These are phyloP conservation scores for Nitzschia putrida DNA, from an alignment of 108 stramenopile species.

Conservation along the genomic window DNA sequence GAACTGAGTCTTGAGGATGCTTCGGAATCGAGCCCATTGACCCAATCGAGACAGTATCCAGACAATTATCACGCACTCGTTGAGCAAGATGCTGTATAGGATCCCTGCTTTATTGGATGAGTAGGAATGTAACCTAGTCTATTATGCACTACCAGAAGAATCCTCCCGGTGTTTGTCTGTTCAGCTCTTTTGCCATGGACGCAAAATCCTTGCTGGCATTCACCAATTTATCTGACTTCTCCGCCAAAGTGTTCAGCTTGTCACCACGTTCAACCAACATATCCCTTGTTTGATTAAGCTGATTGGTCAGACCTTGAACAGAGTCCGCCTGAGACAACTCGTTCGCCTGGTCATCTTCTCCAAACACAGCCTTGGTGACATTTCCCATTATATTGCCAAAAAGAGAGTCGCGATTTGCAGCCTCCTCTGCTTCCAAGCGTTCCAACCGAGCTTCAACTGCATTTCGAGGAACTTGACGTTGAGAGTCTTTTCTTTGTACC, in stretches of 20 bases:
- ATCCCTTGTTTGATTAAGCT: conserved; percentile 58
- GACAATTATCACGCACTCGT: no score
- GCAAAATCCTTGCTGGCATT: conserved; percentile 79
- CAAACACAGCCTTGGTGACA: conserved; percentile 41
- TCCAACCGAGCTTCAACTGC: conserved; percentile 20
- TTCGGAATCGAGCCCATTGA: not conserved
- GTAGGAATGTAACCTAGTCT: no score
- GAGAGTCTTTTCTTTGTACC: not conserved
- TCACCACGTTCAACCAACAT: conserved; percentile 75
- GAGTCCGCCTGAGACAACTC: conserved; percentile 28
- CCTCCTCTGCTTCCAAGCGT: conserved; percentile 35
- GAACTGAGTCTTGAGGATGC: not conserved
- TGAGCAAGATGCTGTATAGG: no score
- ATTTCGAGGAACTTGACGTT: conserved; percentile 1
- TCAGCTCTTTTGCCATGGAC: conserved; percentile 78
- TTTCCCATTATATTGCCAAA: conserved; percentile 53
- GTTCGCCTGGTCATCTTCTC: conserved; percentile 38
- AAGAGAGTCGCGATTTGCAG: conserved; percentile 48
- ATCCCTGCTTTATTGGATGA: no score
- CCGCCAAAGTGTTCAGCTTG: conserved; percentile 64
- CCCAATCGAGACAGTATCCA: no score
- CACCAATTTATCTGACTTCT: conserved; percentile 74
- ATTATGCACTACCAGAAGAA: conserved; percentile 41
- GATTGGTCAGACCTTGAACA: conserved; percentile 27
- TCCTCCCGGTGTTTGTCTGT: conserved; percentile 49